Conservation (phyloP, 2,329 filamentous ascomycete species). For the Penicillium sp. region DNA sequence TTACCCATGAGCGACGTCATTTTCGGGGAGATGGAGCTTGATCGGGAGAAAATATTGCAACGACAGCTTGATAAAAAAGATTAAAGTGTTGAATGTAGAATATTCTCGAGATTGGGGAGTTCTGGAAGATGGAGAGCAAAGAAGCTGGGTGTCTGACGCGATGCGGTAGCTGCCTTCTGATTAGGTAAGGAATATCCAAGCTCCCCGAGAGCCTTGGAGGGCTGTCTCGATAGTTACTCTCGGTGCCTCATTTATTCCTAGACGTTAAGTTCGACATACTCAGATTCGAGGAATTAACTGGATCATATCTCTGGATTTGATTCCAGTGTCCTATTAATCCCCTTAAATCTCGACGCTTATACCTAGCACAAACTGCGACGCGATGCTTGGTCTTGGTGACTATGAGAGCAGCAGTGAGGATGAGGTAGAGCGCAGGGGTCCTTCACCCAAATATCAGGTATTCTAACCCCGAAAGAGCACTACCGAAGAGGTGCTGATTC, state of each 20-base stretch:
- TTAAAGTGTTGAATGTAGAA: slow-evolving; percentile 7
- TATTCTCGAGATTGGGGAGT: slow-evolving; percentile 7
- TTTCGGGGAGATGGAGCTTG: slow-evolving; percentile 17
- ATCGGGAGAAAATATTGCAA: not conserved
- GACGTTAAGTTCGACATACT: not conserved
- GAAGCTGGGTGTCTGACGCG: slow-evolving; percentile 35
- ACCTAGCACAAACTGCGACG: slow-evolving; percentile 7
- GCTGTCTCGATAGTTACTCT: not conserved
- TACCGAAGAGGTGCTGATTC: not conserved
- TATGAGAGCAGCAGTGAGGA: slow-evolving; percentile 51
- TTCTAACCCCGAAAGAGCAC: not conserved
- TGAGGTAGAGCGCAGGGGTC: slow-evolving; percentile 30
- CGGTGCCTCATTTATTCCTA: not conserved
- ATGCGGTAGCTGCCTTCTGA: slow-evolving; percentile 40
- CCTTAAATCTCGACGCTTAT: not conserved
- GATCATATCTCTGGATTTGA: not conserved
- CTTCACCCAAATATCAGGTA: slow-evolving; percentile 27
- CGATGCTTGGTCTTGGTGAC: slow-evolving; percentile 44
- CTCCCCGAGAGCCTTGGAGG: slow-evolving; percentile 4
- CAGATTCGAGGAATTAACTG: not conserved
- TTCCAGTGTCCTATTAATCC: not conserved
- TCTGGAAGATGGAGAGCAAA: slow-evolving; percentile 15
- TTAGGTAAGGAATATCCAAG: slow-evolving; percentile 33
- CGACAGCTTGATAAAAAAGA: not conserved
- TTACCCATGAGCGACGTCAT: slow-evolving; percentile 58